A percentile compares a stretch with the other conserved stretches of the same genome.
These are phyloP conservation scores for Globisporangium cylindrosporum DNA, from an alignment of 352 stramenopile species.

Conservation along the genomic window DNA sequence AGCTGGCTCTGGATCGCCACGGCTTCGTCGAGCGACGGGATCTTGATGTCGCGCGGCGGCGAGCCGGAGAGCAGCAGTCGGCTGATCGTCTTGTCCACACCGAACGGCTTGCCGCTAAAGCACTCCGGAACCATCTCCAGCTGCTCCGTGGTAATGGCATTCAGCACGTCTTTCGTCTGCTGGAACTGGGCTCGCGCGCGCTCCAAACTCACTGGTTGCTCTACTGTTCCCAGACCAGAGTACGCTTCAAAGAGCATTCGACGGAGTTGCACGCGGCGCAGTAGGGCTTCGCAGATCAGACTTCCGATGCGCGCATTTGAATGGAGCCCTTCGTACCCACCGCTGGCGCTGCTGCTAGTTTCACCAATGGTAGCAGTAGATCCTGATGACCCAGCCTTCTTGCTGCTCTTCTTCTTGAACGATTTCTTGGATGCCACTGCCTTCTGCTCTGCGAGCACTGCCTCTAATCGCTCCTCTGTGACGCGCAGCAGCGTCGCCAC, in stretches of 20 bases:
- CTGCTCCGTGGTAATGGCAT: conserved; percentile 44
- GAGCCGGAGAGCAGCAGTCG: conserved; percentile 65
- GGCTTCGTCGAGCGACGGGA: conserved; percentile 50
- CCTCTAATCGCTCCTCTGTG: conserved; percentile 47
- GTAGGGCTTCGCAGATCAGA: conserved; percentile 58
- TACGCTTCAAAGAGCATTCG: conserved; percentile 45
- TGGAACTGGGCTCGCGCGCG: conserved; percentile 39
- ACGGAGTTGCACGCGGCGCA: conserved; percentile 57
- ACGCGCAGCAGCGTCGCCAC: conserved; percentile 39
- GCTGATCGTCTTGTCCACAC: conserved; percentile 76
- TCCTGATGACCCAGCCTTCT: conserved; percentile 23
- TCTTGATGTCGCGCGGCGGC: conserved; percentile 69
- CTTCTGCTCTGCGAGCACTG: conserved; percentile 40
- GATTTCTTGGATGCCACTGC: conserved; percentile 43
- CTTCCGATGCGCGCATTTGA: conserved; percentile 45
- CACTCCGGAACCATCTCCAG: conserved; percentile 66
- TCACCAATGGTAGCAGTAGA: conserved; percentile 3
- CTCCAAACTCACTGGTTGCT: conserved; percentile 38
- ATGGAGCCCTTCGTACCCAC: conserved; percentile 41
- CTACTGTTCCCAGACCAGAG: conserved; percentile 42
- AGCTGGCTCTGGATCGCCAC: conserved; percentile 52
- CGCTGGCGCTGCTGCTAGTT: not conserved
- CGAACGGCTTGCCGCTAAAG: conserved; percentile 64
- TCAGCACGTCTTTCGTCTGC: conserved; percentile 40
- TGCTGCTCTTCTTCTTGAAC: conserved; percentile 59